Base-by-base conservation (phyloP, 2,329 filamentous ascomycete species). In the Neonectria magnoliae region DNA sequence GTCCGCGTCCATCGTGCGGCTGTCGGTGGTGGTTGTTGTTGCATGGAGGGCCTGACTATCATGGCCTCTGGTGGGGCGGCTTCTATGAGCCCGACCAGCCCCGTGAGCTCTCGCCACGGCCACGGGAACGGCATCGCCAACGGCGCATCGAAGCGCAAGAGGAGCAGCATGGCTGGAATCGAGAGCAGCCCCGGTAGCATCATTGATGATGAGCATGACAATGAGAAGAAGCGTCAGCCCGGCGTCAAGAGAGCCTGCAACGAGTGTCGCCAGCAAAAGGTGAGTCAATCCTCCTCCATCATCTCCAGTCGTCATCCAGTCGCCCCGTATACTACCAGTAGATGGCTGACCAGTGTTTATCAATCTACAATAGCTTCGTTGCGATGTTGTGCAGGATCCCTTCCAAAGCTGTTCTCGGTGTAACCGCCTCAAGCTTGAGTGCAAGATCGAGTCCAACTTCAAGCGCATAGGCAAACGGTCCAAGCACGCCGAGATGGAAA, bases 401-500 rank as follows among this genome's bases (percentile, higher is more conserved):
- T 94, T 94, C 78, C 87, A 89, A 73, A 88, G 88, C 73, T 96
- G 93, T 81, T 90, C 90, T 58, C 87, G 93, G 61, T 96, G 93
- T 81, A 88, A 88, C 76, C 92, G 93, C 73, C 87, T 94, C 75
- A 92, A 91, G 79, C 89, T 95, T 66, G 88, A 90, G 66, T 96
- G 93, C 84, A 93, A 93, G 78, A 95, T 96, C 78, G 92, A 95
- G 78, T 92, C 91, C 74, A 93, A 94, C 79, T 95, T 95, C 81
- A 94, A 94, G 84, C 90, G 92, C 71, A 84, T 94, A 18, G 91
- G 92, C 68, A 96, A 96, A 82, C 87, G 92, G 45, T 92, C 89
- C 68, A 92, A 93, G 77, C 92, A 95, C 79, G 92, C 92, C 73
- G 92, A 94, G 80, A 94, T 94, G 91, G 92, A 93, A 76, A 91